phyloP scores from a whole-genome alignment of 1,139 yeast genomes.

The Yamadazyma kanchanaburiensis region DNA sequence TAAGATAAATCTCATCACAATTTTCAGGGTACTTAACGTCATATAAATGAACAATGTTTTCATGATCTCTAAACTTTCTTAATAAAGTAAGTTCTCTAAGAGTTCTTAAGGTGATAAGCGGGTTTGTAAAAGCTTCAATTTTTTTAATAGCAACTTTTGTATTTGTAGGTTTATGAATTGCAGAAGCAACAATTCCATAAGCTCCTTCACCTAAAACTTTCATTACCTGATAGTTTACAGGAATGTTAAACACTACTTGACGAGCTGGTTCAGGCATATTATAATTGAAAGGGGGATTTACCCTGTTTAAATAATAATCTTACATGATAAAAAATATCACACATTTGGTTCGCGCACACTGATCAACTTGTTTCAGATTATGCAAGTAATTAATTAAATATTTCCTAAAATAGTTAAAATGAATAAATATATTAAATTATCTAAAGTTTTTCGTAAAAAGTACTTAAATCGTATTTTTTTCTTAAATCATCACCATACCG shows the following conservation, averaged over 20 bases:
- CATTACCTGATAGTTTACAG: conserved; percentile 35
- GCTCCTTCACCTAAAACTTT: conserved; percentile 47
- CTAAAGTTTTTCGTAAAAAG: conserved; percentile 47
- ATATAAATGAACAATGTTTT: conserved; percentile 36
- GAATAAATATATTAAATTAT: neutral
- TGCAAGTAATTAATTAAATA: no score
- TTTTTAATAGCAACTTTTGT: conserved; percentile 42
- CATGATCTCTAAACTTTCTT: conserved; percentile 34
- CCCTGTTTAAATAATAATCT: neutral
- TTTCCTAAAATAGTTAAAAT: no score
- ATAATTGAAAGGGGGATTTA: neutral
- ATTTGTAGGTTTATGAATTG: conserved; percentile 36
- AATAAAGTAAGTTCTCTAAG: conserved; percentile 40
- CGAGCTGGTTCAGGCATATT: neutral
- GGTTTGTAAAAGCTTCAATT: conserved; percentile 37
- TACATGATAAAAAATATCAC: conserved; percentile 4
- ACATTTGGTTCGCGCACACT: conserved; percentile 6
- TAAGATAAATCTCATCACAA: conserved; percentile 65
- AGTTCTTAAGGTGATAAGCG: conserved; percentile 37
- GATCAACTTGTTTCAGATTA: conserved; percentile 2
- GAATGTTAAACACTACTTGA: conserved; percentile 17
- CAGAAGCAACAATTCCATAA: conserved; percentile 43
- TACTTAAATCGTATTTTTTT: conserved; percentile 59
- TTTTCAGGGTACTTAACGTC: conserved; percentile 36
- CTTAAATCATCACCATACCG: conserved; percentile 61